A percentile compares a stretch with the other conserved stretches of the same genome.
Conservation (phyloP, 2,329 filamentous ascomycete genomes). For the Aspergillus spinulosporus region DNA sequence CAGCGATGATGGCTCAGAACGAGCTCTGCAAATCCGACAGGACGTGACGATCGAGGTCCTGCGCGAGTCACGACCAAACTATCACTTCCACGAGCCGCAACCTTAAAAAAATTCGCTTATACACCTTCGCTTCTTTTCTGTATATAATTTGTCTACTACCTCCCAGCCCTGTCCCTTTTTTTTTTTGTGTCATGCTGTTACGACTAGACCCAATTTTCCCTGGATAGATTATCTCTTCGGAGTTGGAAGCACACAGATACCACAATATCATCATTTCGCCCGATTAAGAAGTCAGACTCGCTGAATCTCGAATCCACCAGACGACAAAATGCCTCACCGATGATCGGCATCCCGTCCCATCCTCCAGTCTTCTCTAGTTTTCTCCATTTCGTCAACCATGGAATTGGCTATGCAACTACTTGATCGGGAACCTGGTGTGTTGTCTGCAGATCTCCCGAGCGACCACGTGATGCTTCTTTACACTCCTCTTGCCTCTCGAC, state of each 20-base stretch:
- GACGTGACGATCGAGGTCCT: slow-evolving; percentile 39
- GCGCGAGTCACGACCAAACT: slow-evolving; percentile 19
- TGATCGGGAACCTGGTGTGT: background rate
- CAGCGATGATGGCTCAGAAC: slow-evolving; percentile 40
- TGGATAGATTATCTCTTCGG: background rate
- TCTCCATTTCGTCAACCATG: background rate
- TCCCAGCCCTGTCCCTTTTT: background rate
- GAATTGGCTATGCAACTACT: background rate
- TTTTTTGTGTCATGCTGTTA: background rate
- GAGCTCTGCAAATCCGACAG: slow-evolving; percentile 40
- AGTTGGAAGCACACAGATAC: background rate
- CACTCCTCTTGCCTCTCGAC: background rate
- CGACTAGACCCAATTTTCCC: background rate
- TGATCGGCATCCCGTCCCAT: background rate
- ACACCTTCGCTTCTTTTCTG: background rate
- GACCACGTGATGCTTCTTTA: background rate
- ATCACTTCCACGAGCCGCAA: slow-evolving; percentile 3
- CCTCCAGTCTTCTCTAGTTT: too few relatives aligned
- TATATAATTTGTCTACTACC: slow-evolving; percentile 6
- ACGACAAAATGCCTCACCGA: slow-evolving; percentile 3
- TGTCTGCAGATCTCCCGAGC: background rate
- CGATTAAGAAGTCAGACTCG: background rate
- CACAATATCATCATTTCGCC: background rate
- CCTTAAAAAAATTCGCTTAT: background rate
- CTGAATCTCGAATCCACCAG: background rate